Base-by-base conservation (phyloP, 805 yeast genomes). In the Vanderwaltozyma yarrowii region DNA sequence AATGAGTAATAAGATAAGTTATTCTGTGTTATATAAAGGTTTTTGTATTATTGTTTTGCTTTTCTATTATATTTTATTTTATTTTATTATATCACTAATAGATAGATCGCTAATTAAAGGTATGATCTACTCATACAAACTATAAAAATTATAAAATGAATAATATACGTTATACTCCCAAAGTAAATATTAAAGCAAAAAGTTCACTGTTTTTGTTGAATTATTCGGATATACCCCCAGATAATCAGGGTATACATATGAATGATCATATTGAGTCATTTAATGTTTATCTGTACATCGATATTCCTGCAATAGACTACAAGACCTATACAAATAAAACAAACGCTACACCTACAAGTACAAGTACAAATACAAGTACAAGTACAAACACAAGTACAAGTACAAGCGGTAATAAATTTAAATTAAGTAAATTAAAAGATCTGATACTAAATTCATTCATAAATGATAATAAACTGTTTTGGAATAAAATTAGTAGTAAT, bases 271-370 rank as follows among this genome's bases (percentile, higher is more conserved):
- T 38, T 5, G 30, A 38, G 6, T 20, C 44, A 13, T 52, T 52
- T 36, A 45, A 50, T 30, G 42, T 56, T 5, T 43, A 43, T 21
- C 35, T 59, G 13, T 57, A 50, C 37, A 51, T 58, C 18, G 64
- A 59, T 45, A 56, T 59, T 9, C 62, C 64, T 1, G 49, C 61
- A 7, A 56, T 59, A 3, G 64, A 59, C 39, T 58, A 54, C 41
- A 54, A 59, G 41, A 56, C 50, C 30, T 61, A 33, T 27, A 26
- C 19, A 15, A 27, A 26, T 23, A 30, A 33, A 18, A 15, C n/a
- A 5, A 33, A 25, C 8, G 17, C 15, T 13, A 30, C 25, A 6
- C 5, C 16, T 17, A 25, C 16, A 13, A 26, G 15, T 17, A n/a
- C n/a, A n/a, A n/a, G n/a, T n/a, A n/a, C n/a, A n/a, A n/a, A n/a